phyloP scores from a whole-genome alignment of 352 stramenopile species.

The Globisporangium ultimum region DNA sequence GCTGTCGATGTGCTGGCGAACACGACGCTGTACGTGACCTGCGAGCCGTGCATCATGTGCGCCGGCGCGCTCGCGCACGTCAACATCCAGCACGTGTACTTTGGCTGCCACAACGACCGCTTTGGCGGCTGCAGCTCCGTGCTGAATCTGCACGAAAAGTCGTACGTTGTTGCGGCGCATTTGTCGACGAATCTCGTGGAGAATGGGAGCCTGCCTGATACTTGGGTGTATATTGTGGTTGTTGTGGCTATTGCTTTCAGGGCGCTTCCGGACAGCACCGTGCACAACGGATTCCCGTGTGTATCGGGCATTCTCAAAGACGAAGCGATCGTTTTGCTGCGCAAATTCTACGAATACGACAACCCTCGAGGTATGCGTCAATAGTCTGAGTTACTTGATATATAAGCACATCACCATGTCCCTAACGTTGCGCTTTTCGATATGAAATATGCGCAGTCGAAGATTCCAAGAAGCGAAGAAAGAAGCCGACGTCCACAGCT shows the following conservation, averaged over 20 bases:
- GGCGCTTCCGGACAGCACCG: constrained; percentile 35
- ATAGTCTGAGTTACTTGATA: background rate
- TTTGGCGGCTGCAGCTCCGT: constrained; percentile 93
- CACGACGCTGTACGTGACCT: constrained; percentile 86
- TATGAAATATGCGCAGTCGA: constrained; percentile 37
- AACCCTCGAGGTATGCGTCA: constrained; percentile 71
- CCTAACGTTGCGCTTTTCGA: background rate
- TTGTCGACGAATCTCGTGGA: too few relatives aligned
- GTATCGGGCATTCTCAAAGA: constrained; percentile 75
- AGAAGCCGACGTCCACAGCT: constrained; percentile 24
- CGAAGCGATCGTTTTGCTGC: constrained; percentile 80
- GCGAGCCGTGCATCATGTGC: constrained; percentile 95
- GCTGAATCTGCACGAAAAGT: constrained; percentile 72
- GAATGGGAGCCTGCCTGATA: background rate
- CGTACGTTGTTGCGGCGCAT: constrained; percentile 16
- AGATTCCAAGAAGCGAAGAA: constrained; percentile 78
- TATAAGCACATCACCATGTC: too few relatives aligned
- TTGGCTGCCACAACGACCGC: constrained; percentile 91
- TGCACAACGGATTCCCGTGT: constrained; percentile 62
- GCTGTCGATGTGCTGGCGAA: constrained; percentile 45
- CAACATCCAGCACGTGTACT: constrained; percentile 74
- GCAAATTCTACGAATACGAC: constrained; percentile 87
- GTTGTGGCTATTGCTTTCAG: background rate
- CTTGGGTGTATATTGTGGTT: constrained; percentile 3
- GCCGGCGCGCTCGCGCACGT: constrained; percentile 82